Percentiles rank a stretch among this genome's conserved stretches.
These are phyloP conservation scores for Aspergillus candidus DNA, from an alignment of 2,329 filamentous ascomycete species.

Conservation along the genomic window DNA sequence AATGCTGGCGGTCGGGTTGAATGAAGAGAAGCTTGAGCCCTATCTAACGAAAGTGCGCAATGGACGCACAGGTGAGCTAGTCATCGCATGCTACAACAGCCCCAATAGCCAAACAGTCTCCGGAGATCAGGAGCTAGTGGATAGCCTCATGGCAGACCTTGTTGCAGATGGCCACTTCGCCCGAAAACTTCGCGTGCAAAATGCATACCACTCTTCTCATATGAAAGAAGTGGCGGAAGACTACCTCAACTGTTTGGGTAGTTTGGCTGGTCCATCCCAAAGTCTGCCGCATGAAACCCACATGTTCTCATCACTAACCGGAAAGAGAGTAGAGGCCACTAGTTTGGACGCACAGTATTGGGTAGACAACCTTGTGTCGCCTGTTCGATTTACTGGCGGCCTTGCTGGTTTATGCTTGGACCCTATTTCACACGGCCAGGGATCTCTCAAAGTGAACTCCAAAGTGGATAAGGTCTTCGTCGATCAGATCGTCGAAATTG, in stretches of 20 bases:
- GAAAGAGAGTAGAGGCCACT: constrained; percentile 4
- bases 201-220: constrained; percentile 33
- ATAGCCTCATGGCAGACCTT: constrained; percentile 12
- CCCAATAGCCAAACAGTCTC: constrained; percentile 28
- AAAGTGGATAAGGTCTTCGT: too few species aligned
- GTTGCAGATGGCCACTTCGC: constrained; percentile 17
- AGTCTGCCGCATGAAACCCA: neutral
- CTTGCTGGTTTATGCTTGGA: neutral
- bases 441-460: too few species aligned
- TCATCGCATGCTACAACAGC: constrained; percentile 28
- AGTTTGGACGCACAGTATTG: constrained; percentile 10
- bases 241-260: constrained; percentile 4
- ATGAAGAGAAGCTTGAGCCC: constrained; percentile 5
- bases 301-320: constrained; percentile 13
- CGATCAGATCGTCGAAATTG: constrained; percentile 9
- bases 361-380: constrained; percentile 14
- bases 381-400: constrained; percentile 11
- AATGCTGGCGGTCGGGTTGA: constrained; percentile 28
- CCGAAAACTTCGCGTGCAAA: constrained; percentile 20
- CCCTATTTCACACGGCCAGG: too few species aligned
- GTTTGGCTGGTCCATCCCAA: neutral
- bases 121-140: constrained; percentile 20
- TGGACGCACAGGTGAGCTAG: neutral
- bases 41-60: constrained; percentile 2
- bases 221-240: constrained; percentile 18